Conservation (phyloP, 192 early-diverging fungal species). For the Glomus cerebriforme region DNA sequence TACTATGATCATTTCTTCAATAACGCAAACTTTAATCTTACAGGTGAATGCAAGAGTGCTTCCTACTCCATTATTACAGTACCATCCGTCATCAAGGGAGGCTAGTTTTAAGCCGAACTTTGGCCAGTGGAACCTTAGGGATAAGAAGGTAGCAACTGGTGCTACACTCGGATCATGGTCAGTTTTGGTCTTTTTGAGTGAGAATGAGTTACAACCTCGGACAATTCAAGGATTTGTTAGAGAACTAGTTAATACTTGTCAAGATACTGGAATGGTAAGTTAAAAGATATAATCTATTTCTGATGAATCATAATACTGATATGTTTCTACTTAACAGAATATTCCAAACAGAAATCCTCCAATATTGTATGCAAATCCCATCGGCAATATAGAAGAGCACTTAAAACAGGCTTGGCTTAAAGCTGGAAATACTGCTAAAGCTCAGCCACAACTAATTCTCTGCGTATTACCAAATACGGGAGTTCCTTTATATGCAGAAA, state of each 20-base stretch:
- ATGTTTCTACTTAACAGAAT: no score
- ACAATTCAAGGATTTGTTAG: no score
- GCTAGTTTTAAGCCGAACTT: constrained; percentile 53
- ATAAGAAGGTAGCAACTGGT: constrained; percentile 77
- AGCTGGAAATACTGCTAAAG: constrained; percentile 46
- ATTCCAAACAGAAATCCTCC: no score
- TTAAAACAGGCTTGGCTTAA: no score
- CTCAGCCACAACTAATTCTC: constrained; percentile 75
- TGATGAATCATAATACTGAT: no score
- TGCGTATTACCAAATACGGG: constrained; percentile 79
- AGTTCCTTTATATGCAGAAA: constrained; percentile 62
- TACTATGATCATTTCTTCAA: constrained; percentile 22
- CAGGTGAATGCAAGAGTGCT: constrained; percentile 63
- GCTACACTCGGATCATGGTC: constrained; percentile 76
- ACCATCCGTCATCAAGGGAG: constrained; percentile 49
- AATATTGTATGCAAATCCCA: no score
- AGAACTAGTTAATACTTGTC: no score
- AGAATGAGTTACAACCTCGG: no score
- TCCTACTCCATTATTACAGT: constrained; percentile 77
- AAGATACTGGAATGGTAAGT: no score
- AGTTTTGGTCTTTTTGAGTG: constrained; percentile 66
- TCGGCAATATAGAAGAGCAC: no score
- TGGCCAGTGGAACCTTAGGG: constrained; percentile 88
- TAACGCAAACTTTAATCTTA: background rate
- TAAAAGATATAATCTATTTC: no score